These are phyloP conservation scores for Ceratobasidium sp. DNA, from an alignment of 1,284 basidiomycete genomes.

Conservation along the genomic window DNA sequence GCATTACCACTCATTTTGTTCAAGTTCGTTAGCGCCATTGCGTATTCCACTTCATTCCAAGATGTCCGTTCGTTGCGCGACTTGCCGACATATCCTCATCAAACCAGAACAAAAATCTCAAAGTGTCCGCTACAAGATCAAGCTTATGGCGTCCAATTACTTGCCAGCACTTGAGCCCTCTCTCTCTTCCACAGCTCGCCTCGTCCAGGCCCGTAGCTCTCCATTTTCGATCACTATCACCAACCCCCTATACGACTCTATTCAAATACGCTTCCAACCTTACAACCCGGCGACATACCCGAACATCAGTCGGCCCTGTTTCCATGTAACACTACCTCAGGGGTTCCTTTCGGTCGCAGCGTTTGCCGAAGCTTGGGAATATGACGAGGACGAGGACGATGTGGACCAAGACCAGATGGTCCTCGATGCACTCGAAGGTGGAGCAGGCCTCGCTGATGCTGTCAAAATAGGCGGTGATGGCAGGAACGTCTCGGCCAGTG, in stretches of 20 bases:
- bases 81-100: constrained; percentile 95
- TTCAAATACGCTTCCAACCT: constrained; percentile 80
- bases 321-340: constrained; percentile 46
- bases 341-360: constrained; percentile 70
- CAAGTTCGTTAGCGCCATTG: constrained; percentile 82
- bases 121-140: constrained; percentile 95
- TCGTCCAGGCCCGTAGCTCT: constrained; percentile 78
- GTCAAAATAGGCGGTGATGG: constrained; percentile 48
- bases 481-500: constrained; percentile 50
- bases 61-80: constrained; percentile 92
- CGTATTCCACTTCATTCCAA: constrained; percentile 93
- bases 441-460: constrained; percentile 47
- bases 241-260: constrained; percentile 94
- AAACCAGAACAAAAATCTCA: constrained; percentile 98
- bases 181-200: constrained; percentile 64
- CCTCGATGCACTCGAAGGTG: constrained; percentile 55
- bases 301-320: constrained; percentile 46
- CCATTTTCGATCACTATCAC: constrained; percentile 88
- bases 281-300: constrained; percentile 64
- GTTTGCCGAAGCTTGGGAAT: constrained; percentile 95
- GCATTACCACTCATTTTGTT: background rate
- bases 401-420: constrained; percentile 66
- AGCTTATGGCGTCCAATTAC: constrained; percentile 93
- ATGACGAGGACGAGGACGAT: constrained; percentile 82
- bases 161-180: constrained; percentile 86